A percentile compares a stretch with the other conserved stretches of the same genome.
Conservation (phyloP, 805 yeast species). For the Saccharomycopsis olivae region DNA sequence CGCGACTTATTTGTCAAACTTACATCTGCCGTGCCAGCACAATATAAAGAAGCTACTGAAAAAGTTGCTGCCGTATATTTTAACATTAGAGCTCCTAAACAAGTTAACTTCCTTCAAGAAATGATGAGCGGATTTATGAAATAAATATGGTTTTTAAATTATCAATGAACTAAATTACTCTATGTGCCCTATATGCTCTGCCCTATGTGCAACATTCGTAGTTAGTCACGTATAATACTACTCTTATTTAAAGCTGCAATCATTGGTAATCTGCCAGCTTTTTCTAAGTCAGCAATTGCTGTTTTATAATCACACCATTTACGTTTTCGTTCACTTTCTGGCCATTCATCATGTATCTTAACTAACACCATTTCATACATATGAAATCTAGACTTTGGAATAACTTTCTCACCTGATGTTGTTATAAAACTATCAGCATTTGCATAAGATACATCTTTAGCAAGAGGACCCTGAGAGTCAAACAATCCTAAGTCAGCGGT, state of each 20-base stretch:
- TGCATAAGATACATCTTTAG: background rate
- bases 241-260: slow-evolving; percentile 52
- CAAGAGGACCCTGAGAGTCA: slow-evolving; percentile 45
- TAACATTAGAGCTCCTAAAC: slow-evolving; percentile 42
- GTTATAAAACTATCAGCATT: background rate
- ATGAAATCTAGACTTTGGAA: slow-evolving; percentile 77
- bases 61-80: slow-evolving; percentile 55
- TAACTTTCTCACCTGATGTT: background rate
- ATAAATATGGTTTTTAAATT: too few species aligned
- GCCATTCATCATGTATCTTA: slow-evolving; percentile 55
- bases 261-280: slow-evolving; percentile 57
- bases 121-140: slow-evolving; percentile 62
- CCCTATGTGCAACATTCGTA: background rate
- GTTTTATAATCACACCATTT: slow-evolving; percentile 66
- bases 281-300: slow-evolving; percentile 48
- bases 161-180: too few species aligned
- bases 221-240: slow-evolving; percentile 26
- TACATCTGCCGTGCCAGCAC: too few species aligned
- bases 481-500: slow-evolving; percentile 49
- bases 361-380: slow-evolving; percentile 68
- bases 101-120: slow-evolving; percentile 49
- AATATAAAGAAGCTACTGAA: slow-evolving; percentile 42
- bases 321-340: slow-evolving; percentile 60
- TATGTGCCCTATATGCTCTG: too few species aligned
- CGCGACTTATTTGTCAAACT: slow-evolving; percentile 45